These are phyloP conservation scores for Syncephalastrum contaminatum DNA, from an alignment of 371 early-diverging fungal genomes.

Conservation along the genomic window DNA sequence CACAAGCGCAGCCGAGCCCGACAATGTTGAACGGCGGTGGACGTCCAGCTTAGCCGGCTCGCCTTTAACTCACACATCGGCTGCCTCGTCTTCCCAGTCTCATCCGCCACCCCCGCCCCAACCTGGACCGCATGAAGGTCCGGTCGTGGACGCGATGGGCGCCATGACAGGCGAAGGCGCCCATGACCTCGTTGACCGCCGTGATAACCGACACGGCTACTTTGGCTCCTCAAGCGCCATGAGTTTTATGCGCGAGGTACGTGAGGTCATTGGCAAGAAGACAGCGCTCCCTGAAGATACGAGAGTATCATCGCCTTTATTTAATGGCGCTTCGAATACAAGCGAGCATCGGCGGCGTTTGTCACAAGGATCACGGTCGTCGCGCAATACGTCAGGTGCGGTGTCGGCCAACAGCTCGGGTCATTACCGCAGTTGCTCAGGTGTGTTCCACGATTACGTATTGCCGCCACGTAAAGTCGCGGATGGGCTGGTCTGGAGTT, in stretches of 20 bases:
- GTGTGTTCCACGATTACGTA: slow-evolving; percentile 16
- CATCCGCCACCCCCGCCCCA: slow-evolving; percentile 1
- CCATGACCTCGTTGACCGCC: slow-evolving; percentile 8
- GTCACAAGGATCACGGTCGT: slow-evolving; percentile 12
- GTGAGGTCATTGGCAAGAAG: slow-evolving; percentile 25
- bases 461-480: slow-evolving; percentile 28
- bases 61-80: no score
- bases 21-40: no score
- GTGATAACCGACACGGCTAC: slow-evolving; percentile 17
- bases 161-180: slow-evolving; percentile 10
- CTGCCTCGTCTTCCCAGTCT: slow-evolving; percentile 2
- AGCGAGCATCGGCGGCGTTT: slow-evolving; percentile 3
- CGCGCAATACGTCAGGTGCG: slow-evolving; percentile 6
- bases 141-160: slow-evolving; percentile 25
- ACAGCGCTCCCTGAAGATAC: slow-evolving; percentile 3
- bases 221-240: slow-evolving; percentile 29
- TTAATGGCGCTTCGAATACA: not conserved
- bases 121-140: not conserved
- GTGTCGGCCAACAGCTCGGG: not conserved
- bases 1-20: no score
- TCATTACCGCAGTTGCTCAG: not conserved
- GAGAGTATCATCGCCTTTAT: slow-evolving; percentile 5
- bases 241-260: slow-evolving; percentile 24
- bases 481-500: slow-evolving; percentile 18
- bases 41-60: no score